Evolutionary conservation across 2,329 filamentous ascomycete species (phyloP), one percentile per base, ranked within the genome.

Genomic region (Hymenoscyphus scutula): DNA sequence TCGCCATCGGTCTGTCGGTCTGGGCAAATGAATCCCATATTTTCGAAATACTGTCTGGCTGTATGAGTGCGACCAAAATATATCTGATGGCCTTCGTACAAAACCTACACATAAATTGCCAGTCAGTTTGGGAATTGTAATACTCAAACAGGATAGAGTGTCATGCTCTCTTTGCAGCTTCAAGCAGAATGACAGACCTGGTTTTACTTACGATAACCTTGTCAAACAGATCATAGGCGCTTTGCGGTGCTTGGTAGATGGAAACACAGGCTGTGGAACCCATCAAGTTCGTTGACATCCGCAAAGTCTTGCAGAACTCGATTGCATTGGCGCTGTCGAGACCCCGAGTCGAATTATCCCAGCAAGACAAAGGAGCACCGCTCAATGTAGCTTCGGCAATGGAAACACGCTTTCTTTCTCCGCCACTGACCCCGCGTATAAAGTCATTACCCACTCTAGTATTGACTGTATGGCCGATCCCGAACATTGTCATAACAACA

Each of bases 391-490:
- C 90, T 74, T 94, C 90, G 1, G 89, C 89, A 65, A 93, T 91
- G 19, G 86, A 89, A 6, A 94, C 90, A 71, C 91, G 86, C 77
- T 94, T 92, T 59, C 86, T 79, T 71, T 90, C 87, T 25, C 88
- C 87, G 17, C 87, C 88, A 1, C 83, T 87, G 0, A 90, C 82
- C 45, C 90, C 90, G 7, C 62, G 61, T 5, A 91, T 80, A 53
- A 88, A 85, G 67, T 90, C 87, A 65, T 91, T 85, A n/a, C 89
- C 89, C 5, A 92, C 87, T 68, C 87, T 88, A 17, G 89, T 92
- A 64, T 86, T 81, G 32, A 34, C 7, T 34, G 32, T 34, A 34
- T 34, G 32, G 32, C 32, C 32, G 7, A 34, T 34, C 11, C 32
- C 32, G 11, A 34, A 10, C 32, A 34, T 34, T 2, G 32, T 10